Base-by-base conservation (phyloP, 2,329 filamentous ascomycete species). In the Colletotrichum sp. region DNA sequence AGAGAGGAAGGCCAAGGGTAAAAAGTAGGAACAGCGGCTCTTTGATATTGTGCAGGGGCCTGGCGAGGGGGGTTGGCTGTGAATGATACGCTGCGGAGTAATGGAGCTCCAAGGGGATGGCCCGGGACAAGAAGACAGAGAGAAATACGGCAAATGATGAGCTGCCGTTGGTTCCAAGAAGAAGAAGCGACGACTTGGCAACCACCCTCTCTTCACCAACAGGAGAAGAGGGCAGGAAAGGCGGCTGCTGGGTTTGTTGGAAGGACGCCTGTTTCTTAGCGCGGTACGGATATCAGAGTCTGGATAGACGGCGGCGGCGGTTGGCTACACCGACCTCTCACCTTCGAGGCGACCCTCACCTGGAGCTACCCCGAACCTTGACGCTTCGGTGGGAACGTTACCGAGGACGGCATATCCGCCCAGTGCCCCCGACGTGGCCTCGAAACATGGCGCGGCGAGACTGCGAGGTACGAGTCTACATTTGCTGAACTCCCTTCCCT, bases 311-410 rank as follows among this genome's bases (percentile, higher is more conserved):
- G 44, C 44, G 44, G 44, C 44, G 44, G n/a, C 44, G 44, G 44
- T 49, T 49, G 44, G 44, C 44, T 13, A 49, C 44, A 49, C 44
- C 44, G 44, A 21, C 44, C 44, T 49, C 44, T 49, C 44, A 49
- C 44, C 44, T 21, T 49, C 7, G 62, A 67, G 63, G 63, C 72
- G 72, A 72, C 69, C 69, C 67, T 74, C 67, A 65, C 71, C 59
- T 74, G 10, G 21, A 39, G n/a, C 39, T 67, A 44, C 39, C 62
- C 62, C 69, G 62, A 75, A 63, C 62, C 52, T 28, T 28, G 39
- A 30, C 36, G 21, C 44, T 49, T 72, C 62, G 62, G 62, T 55
- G 69, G 62, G 39, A 62, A 62, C 36, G 21, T 63, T 60, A 72
- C 72, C 72, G 68, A 75, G 52, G 52, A 32, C 65, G 30, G 32